These are phyloP conservation scores for Haplosporangium sp. DNA, from an alignment of 371 early-diverging fungal species.

Conservation along the genomic window DNA sequence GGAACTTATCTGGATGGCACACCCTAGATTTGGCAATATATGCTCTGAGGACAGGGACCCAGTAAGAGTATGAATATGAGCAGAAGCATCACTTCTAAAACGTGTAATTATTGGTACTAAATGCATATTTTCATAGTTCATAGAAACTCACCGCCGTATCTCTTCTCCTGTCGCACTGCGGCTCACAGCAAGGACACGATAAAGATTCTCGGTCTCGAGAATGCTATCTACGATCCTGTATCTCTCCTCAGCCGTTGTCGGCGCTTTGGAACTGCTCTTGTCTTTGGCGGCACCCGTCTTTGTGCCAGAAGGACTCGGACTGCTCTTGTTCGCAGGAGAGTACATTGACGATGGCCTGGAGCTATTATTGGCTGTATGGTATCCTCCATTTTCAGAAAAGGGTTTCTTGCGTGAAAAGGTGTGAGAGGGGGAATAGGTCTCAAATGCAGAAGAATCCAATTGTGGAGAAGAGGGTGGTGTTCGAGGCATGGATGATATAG, in stretches of 20 bases:
- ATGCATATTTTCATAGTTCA: no score
- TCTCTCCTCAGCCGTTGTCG: constrained; percentile 44
- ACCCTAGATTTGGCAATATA: constrained; percentile 55
- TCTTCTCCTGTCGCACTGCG: constrained; percentile 50
- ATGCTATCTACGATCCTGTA: constrained; percentile 50
- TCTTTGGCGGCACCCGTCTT: background rate
- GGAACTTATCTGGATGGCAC: constrained; percentile 61
- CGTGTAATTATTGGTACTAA: background rate
- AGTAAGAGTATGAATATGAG: background rate
- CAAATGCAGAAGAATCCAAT: constrained; percentile 14
- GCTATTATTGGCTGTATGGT: background rate
- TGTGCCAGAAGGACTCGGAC: no score
- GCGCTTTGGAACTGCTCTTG: constrained; percentile 20
- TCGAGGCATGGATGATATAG: constrained; percentile 45
- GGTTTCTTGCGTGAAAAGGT: constrained; percentile 36
- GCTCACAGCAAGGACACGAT: constrained; percentile 46
- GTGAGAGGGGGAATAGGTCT: constrained; percentile 10
- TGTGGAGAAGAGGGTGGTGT: constrained; percentile 52
- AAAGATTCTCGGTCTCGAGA: constrained; percentile 50
- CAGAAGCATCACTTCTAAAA: background rate
- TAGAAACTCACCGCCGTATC: constrained; percentile 41
- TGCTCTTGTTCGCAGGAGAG: background rate
- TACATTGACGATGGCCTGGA: constrained; percentile 1
- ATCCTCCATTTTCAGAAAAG: constrained; percentile 2
- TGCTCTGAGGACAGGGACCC: constrained; percentile 20